Conservation (phyloP, 1,284 basidiomycete genomes). For the Ganoderma boninense region DNA sequence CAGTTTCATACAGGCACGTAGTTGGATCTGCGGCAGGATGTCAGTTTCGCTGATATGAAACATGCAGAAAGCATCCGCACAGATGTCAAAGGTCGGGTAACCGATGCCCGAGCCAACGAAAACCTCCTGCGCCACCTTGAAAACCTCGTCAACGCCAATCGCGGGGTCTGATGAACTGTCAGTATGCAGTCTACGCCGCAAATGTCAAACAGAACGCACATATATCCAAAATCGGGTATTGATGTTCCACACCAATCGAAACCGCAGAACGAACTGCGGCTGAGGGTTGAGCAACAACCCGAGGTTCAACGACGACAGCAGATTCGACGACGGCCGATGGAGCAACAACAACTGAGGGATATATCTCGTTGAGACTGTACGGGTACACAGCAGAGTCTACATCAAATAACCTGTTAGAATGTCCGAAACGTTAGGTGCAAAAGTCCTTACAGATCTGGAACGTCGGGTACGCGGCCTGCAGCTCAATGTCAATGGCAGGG, state of each 20-base stretch:
- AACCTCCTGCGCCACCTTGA: constrained; percentile 1
- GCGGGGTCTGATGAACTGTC: constrained; percentile 14
- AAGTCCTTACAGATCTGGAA: constrained; percentile 36
- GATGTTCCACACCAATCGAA: constrained; percentile 19
- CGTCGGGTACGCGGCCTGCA: constrained; percentile 32
- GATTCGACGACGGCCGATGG: background rate
- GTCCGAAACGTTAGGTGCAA: background rate
- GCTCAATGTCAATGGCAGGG: constrained; percentile 13
- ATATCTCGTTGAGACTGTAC: constrained; percentile 25
- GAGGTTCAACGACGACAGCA: background rate
- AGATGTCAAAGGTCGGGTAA: constrained; percentile 40
- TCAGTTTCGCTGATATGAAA: background rate
- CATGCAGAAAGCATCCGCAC: background rate
- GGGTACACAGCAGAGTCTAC: constrained; percentile 40
- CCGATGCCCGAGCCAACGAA: constrained; percentile 9
- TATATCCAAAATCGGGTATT: constrained; percentile 31
- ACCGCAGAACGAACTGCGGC: background rate
- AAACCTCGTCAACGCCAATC: background rate
- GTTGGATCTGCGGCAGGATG: constrained; percentile 25
- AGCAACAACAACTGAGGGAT: constrained; percentile 20
- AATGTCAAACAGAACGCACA: constrained; percentile 18
- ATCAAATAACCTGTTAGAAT: constrained; percentile 2
- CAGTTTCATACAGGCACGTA: constrained; percentile 33
- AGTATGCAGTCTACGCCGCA: background rate
- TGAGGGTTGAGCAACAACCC: background rate